Evolutionary conservation across 2,329 filamentous ascomycete species (phyloP).

Genomic region (Onygenales sp.): DNA sequence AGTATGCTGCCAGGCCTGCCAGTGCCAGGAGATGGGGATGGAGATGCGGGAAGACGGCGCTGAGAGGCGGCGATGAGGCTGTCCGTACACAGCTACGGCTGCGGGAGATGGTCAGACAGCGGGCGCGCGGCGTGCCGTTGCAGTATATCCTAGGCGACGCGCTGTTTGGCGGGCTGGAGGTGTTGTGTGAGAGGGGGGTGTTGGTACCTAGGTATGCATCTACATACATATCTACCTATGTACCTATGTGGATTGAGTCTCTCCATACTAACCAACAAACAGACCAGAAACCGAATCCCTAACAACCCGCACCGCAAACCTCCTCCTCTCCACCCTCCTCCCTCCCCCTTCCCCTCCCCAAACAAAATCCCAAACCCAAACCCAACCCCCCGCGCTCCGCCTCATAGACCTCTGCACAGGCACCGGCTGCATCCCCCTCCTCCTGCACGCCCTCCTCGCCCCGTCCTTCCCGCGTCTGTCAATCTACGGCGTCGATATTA

Average conservation of each 20-base stretch:
- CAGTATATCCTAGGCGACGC: conserved; percentile 86
- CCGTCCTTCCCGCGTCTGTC: conserved; percentile 33
- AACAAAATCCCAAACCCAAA: conserved; percentile 1
- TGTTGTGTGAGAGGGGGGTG: conserved; percentile 66
- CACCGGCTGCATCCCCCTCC: conserved; percentile 78
- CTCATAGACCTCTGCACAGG: conserved; percentile 85
- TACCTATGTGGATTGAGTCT: neutral
- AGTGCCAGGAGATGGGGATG: neutral
- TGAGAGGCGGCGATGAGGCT: neutral
- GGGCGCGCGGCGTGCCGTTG: conserved; percentile 60
- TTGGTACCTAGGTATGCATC: conserved; percentile 61
- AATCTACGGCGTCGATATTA: conserved; percentile 67
- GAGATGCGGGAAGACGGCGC: neutral
- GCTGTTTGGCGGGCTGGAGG: conserved; percentile 75
- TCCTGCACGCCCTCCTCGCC: conserved; percentile 56
- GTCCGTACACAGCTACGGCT: conserved; percentile 23
- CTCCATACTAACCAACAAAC: neutral
- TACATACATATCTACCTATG: neutral
- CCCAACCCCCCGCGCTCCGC: conserved; percentile 33
- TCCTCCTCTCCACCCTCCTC: conserved; percentile 25
- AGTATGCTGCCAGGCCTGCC: conserved; percentile 22
- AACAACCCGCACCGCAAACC: conserved; percentile 44
- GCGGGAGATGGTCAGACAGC: conserved; percentile 27
- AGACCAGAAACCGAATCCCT: conserved; percentile 64
- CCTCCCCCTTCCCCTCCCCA: neutral